Evolutionary conservation across 2,329 filamentous ascomycete genomes (phyloP).

Genomic region (Sclerotinia minor): DNA sequence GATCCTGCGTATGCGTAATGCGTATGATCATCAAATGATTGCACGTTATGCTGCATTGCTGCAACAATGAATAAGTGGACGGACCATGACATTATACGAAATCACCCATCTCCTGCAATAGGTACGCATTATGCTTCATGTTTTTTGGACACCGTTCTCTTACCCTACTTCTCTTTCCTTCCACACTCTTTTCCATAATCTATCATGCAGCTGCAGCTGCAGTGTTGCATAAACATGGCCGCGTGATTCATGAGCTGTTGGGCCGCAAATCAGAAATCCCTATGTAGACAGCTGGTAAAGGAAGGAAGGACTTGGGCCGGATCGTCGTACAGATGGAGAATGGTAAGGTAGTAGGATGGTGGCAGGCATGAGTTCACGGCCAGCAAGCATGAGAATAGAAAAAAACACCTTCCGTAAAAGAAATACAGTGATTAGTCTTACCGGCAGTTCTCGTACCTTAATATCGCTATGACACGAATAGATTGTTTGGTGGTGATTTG

Average conservation of each 20-base stretch:
- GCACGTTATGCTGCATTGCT: constrained; percentile 13
- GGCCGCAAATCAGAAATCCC: constrained; percentile 23
- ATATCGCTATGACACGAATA: constrained; percentile 3
- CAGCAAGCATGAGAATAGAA: constrained; percentile 12
- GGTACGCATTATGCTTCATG: constrained; percentile 14
- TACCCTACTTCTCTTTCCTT: constrained; percentile 19
- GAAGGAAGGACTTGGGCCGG: constrained; percentile 24
- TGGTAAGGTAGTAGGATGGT: constrained; percentile 5
- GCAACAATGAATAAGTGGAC: constrained; percentile 10
- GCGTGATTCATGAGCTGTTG: constrained; percentile 25
- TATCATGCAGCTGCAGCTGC: constrained; percentile 26
- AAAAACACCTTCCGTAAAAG: constrained; percentile 1
- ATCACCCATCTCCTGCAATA: constrained; percentile 19
- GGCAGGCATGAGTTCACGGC: constrained; percentile 12
- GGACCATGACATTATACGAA: constrained; percentile 12
- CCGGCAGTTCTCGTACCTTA: constrained; percentile 17
- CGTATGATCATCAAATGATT: constrained; percentile 19
- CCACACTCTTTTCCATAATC: constrained; percentile 17
- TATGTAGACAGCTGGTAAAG: constrained; percentile 24
- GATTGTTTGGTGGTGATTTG: not conserved
- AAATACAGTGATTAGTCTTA: constrained; percentile 4
- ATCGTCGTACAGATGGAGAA: constrained; percentile 9
- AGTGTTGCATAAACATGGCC: constrained; percentile 22
- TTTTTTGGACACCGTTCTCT: constrained; percentile 13
- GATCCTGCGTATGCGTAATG: constrained; percentile 17